Percentiles rank a stretch among this genome's conserved stretches.
Evolutionary conservation across 495 filamentous ascomycete species (phyloP).

Genomic region (Mytilinidion resinicola): DNA sequence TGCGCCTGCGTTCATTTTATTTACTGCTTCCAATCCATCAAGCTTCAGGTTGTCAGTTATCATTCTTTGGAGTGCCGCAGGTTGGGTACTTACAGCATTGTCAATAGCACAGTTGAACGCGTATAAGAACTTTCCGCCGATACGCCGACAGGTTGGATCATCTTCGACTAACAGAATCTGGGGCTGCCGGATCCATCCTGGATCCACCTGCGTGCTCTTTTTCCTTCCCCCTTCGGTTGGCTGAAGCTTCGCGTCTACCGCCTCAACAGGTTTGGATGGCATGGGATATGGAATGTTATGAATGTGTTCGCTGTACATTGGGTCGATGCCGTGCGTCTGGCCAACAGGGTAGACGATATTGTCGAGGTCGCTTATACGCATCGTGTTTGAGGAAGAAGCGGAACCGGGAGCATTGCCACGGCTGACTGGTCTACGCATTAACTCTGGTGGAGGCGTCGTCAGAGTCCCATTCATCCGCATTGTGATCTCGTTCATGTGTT

Average conservation of each 20-base stretch:
- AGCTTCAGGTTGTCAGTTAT: conserved; percentile 47
- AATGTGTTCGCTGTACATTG: conserved; percentile 89
- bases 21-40: conserved; percentile 88
- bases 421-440: conserved; percentile 33
- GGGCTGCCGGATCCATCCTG: conserved; percentile 75
- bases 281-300: conserved; percentile 83
- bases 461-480: conserved; percentile 47
- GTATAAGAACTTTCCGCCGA: conserved; percentile 89
- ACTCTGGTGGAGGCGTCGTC: conserved; percentile 40
- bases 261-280: conserved; percentile 54
- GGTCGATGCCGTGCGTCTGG: conserved; percentile 84
- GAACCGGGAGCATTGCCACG: conserved; percentile 42
- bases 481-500: conserved; percentile 67
- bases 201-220: conserved; percentile 63
- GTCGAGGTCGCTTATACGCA: conserved; percentile 62
- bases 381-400: conserved; percentile 44
- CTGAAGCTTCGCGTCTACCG: conserved; percentile 43
- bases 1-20: conserved; percentile 74
- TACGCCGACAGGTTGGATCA: conserved; percentile 86
- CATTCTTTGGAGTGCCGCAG: not conserved
- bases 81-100: conserved; percentile 68
- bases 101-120: conserved; percentile 76
- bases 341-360: conserved; percentile 86
- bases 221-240: conserved; percentile 51
- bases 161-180: conserved; percentile 91